Evolutionary conservation across 768 basidiomycete genomes (phyloP), one percentile per base, ranked within the genome.

Genomic region (Phanerochaete sordida): DNA sequence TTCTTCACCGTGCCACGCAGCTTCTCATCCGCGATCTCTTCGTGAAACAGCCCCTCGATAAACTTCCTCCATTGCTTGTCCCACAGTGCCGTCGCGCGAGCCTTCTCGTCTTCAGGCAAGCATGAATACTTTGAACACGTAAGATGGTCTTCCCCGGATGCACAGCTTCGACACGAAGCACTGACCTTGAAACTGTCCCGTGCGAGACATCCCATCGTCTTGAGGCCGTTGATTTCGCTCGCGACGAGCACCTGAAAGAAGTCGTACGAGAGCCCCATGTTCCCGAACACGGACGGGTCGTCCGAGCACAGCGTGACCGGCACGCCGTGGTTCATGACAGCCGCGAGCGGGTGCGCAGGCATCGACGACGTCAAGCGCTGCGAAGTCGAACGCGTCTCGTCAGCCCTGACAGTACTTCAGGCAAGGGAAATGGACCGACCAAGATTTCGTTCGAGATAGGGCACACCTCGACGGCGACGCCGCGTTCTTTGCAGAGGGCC

Each of bases 401-500:
- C n/a, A n/a, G n/a, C n/a, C n/a, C 26, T 27, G 51, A 28, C 53
- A 45, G 46, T 16, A 30, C 33, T 56, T 33, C 47, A 51, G 26
- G 21, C 8, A 31, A 48, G 26, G 11, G 46, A 46, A 1, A 35
- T 4, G 54, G 7, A n/a, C 63, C 21, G 15, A 89, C 88, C 70
- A 92, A 72, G 37, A 91, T 83, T 66, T 91, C 88, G 60, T 92
- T 90, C 88, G 89, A 92, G 61, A 92, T 90, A 1, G 91, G 90
- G 68, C 90, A 91, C 24, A 90, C 80, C 73, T 92, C 91, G 21
- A 91, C 67, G 1, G 85, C 79, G 62, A 93, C 87, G 4, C 76
- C 77, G 55, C 76, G 77, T 63, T 89, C 81, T 47, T 81, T 77
- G 70, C 90, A 91, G 7, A 81, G 79, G 43, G 86, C 75, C 73